These are phyloP conservation scores for Aquilaria yunnanensis DNA, from an alignment of 345 rosid genomes.

Conservation along the genomic window DNA sequence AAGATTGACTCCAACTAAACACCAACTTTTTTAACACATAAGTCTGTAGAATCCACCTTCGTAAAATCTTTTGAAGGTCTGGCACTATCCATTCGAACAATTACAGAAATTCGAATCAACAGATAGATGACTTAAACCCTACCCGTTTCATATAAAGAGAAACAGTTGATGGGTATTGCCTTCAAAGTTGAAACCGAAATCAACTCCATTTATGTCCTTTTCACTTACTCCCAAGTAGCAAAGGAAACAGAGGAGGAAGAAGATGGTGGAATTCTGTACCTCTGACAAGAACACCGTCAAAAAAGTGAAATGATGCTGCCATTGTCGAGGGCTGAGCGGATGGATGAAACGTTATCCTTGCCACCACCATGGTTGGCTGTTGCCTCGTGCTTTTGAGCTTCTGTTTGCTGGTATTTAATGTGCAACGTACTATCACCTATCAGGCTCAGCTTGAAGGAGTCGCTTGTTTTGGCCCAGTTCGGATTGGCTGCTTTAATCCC, in stretches of 20 bases:
- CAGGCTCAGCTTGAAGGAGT: no score
- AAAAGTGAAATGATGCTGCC: slow-evolving; percentile 14
- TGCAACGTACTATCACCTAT: no score
- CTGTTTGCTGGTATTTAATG: no score
- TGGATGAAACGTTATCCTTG: slow-evolving; percentile 1
- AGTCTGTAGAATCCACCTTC: no score
- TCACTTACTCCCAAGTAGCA: neutral
- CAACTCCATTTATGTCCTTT: neutral
- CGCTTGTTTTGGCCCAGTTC: no score
- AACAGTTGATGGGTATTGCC: neutral
- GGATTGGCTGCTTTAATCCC: no score
- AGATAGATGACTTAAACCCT: neutral
- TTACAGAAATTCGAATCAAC: neutral
- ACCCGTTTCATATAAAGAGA: neutral
- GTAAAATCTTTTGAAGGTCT: neutral
- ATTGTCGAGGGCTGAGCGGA: neutral
- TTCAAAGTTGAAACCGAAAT: neutral
- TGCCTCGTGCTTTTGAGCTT: no score
- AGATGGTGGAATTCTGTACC: neutral
- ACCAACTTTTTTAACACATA: no score
- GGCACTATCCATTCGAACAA: neutral
- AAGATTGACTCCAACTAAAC: no score
- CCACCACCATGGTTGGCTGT: neutral
- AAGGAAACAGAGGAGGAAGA: neutral
- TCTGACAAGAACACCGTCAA: slow-evolving; percentile 5